Evolutionary conservation across 73 alveolate genomes (phyloP), one percentile per base, ranked within the genome.

Genomic region (Effrenium voratum): DNA sequence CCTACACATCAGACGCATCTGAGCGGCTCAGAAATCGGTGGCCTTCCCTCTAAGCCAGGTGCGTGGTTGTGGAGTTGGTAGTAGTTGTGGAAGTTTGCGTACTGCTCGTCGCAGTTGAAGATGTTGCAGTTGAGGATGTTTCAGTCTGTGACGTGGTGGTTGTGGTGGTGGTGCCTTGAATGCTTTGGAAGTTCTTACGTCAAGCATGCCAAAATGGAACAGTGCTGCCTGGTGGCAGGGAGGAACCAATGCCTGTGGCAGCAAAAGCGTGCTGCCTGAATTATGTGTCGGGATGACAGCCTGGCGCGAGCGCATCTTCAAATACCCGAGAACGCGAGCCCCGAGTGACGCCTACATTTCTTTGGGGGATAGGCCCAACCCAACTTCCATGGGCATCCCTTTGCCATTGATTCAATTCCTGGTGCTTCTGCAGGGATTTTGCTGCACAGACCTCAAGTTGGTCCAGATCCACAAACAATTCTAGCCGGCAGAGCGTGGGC

Each of bases 171-270:
- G 94, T 85, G 32, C 92, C 92, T 82, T 36, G 32, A 26, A 16
- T 63, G 68, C 22, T 55, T 10, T 55, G 68, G 55, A 73, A 5
- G 19, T 36, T 12, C 52, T 32, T 32, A 40, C 12, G 26, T 19
- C 8, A 8, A 52, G 46, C 5, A 30, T 19, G 77, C 34, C 16
- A 13, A 34, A 28, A 40, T 63, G 77, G 43, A 13, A 3, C 77
- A 63, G n/a, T 80, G 70, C 3, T 83, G 93, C 93, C 77, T 32
- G 40, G 93, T 8, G 41, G 44, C 94, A 85, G 24, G 55, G 50
- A 32, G 94, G 94, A 5, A 85, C 94, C 46, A 13, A 55, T 43
- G 63, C 77, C 68, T 85, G 94, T 59, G 94, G 94, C 81, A 85
- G 80, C 32, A 85, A 72, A 60, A 85, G 94, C 94, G 28, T 59